These are phyloP conservation scores for Chaetomium cochliodes DNA, from an alignment of 495 filamentous ascomycete species.

Conservation along the genomic window DNA sequence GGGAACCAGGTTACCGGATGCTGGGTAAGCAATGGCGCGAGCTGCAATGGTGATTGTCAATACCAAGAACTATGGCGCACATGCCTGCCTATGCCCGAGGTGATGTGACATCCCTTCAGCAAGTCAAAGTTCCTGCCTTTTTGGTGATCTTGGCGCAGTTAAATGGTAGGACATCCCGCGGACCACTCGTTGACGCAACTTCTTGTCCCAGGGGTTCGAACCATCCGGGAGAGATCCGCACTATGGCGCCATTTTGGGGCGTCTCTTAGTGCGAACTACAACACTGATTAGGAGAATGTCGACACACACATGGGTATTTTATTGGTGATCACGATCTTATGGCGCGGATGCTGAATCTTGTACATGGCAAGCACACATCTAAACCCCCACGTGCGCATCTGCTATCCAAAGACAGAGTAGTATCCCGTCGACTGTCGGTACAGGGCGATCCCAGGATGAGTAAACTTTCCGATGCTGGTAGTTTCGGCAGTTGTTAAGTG, in stretches of 20 bases:
- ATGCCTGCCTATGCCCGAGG: not conserved
- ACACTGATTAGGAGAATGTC: not conserved
- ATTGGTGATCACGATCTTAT: not conserved
- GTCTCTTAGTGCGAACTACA: conserved; percentile 9
- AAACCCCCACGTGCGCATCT: not conserved
- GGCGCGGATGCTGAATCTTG: not conserved
- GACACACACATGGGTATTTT: not conserved
- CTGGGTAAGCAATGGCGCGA: conserved; percentile 18
- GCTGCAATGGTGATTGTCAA: conserved; percentile 15
- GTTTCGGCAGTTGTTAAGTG: too few relatives aligned
- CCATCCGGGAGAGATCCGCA: conserved; percentile 1
- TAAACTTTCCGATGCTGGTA: too few relatives aligned
- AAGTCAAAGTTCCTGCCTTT: conserved; percentile 11
- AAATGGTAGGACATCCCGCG: not conserved
- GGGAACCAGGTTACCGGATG: not conserved
- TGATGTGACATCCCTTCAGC: not conserved
- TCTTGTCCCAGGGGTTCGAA: not conserved
- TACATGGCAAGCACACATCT: not conserved
- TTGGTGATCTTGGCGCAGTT: conserved; percentile 14
- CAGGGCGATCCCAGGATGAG: not conserved
- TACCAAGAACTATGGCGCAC: not conserved
- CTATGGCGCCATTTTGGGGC: conserved; percentile 23
- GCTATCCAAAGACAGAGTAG: not conserved
- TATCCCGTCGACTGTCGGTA: not conserved
- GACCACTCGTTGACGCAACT: not conserved